Evolutionary conservation across 2,329 filamentous ascomycete genomes (phyloP).

Genomic region (Pestalotiopsis sp.): DNA sequence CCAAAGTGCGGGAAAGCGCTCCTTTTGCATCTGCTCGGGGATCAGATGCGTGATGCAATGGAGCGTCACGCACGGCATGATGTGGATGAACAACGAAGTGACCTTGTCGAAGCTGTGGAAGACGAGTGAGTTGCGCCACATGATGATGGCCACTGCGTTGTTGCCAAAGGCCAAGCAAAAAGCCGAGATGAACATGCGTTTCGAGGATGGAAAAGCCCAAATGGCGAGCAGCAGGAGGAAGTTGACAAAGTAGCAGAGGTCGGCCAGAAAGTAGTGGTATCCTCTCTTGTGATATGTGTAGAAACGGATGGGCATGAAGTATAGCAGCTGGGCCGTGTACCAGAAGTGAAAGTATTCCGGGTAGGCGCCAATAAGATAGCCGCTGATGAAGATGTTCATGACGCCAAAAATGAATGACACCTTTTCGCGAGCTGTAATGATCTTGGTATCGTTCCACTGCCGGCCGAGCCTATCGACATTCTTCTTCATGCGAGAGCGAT

Average conservation of each 20-base stretch:
- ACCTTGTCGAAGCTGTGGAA: constrained; percentile 99
- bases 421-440: constrained; percentile 90
- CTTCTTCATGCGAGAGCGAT: constrained; percentile 82
- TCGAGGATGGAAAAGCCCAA: constrained; percentile 89
- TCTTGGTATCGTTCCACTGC: constrained; percentile 87
- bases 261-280: constrained; percentile 96
- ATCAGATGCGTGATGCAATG: constrained; percentile 91
- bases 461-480: constrained; percentile 86
- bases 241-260: constrained; percentile 99
- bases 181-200: constrained; percentile 86
- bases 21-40: constrained; percentile 63
- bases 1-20: constrained; percentile 83
- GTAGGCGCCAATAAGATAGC: constrained; percentile 85
- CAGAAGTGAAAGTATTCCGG: constrained; percentile 89
- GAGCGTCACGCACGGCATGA: constrained; percentile 94
- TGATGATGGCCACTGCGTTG: constrained; percentile 95
- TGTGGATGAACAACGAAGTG: constrained; percentile 97
- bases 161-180: constrained; percentile 96
- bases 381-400: constrained; percentile 96
- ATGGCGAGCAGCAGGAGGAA: constrained; percentile 79
- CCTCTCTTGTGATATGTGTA: constrained; percentile 90
- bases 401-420: constrained; percentile 94
- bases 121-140: constrained; percentile 98
- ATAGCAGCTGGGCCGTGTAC: constrained; percentile 86
- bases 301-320: constrained; percentile 96